These are phyloP conservation scores for Aotearoamyces nothofagi DNA, from an alignment of 2,329 filamentous ascomycete species.

Conservation along the genomic window DNA sequence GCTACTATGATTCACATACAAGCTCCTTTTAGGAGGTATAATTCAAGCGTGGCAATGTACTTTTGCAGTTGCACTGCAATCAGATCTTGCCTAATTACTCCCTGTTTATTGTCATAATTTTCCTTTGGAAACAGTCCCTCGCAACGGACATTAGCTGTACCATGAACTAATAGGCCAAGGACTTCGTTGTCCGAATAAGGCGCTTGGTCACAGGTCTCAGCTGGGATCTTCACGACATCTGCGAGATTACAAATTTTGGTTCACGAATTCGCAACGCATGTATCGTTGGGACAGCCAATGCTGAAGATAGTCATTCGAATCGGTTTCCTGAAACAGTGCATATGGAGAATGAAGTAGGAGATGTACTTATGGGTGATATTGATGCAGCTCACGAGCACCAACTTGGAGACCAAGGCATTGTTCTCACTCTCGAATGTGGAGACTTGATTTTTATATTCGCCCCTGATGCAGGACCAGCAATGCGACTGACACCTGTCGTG, in stretches of 20 bases:
- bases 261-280: conserved; percentile 65
- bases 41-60: no score
- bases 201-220: no score
- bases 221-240: conserved; percentile 63
- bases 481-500: conserved; percentile 22
- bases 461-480: conserved; percentile 27
- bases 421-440: conserved; percentile 59
- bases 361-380: conserved; percentile 22
- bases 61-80: no score
- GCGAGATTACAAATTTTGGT: conserved; percentile 65
- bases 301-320: conserved; percentile 20
- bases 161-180: no score
- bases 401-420: conserved; percentile 65
- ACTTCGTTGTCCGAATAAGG: no score
- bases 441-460: conserved; percentile 68
- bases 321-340: conserved; percentile 1
- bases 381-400: conserved; percentile 6
- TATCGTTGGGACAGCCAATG: conserved; percentile 47
- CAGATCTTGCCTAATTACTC: no score
- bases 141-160: no score
- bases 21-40: no score
- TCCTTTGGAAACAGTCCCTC: neutral
- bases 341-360: conserved; percentile 22
- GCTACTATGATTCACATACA: no score
- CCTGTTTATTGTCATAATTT: conserved; percentile 6